A percentile compares a stretch with the other conserved stretches of the same genome.
phyloP scores from a whole-genome alignment of 495 filamentous ascomycete species.

The Neurospora africana region DNA sequence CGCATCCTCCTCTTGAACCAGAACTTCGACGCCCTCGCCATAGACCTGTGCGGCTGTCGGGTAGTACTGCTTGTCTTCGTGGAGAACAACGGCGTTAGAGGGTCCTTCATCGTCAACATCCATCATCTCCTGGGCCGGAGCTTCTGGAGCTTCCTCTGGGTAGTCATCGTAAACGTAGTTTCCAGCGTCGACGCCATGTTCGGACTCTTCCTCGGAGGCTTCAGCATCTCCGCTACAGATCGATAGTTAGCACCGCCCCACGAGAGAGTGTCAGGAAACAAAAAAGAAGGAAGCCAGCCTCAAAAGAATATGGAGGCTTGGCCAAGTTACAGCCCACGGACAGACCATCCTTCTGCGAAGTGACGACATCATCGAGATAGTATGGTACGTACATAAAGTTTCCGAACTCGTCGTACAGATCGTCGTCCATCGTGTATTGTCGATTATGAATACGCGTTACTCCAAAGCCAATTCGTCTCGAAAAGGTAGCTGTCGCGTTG shows the following conservation, averaged over 20 bases:
- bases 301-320: neutral
- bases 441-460: neutral
- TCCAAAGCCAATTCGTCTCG: neutral
- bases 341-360: neutral
- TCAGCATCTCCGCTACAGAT: conserved; percentile 59
- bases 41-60: conserved; percentile 93
- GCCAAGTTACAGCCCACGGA: neutral
- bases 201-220: conserved; percentile 78
- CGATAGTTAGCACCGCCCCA: conserved; percentile 2
- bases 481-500: neutral
- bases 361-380: neutral
- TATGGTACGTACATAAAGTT: conserved; percentile 23
- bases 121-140: conserved; percentile 77
- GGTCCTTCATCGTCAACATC: conserved; percentile 89
- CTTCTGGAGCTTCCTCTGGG: conserved; percentile 50
- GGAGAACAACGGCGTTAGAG: conserved; percentile 90
- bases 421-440: conserved; percentile 24
- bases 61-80: conserved; percentile 99
- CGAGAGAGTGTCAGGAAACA: neutral
- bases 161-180: conserved; percentile 75
- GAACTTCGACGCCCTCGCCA: conserved; percentile 82
- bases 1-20: conserved; percentile 96
- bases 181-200: conserved; percentile 59
- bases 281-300: neutral
- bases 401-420: conserved; percentile 28